Percentiles rank a stretch among this genome's conserved stretches.
Conservation (phyloP, 139 green algal species). For the Picochlorum sp. region DNA sequence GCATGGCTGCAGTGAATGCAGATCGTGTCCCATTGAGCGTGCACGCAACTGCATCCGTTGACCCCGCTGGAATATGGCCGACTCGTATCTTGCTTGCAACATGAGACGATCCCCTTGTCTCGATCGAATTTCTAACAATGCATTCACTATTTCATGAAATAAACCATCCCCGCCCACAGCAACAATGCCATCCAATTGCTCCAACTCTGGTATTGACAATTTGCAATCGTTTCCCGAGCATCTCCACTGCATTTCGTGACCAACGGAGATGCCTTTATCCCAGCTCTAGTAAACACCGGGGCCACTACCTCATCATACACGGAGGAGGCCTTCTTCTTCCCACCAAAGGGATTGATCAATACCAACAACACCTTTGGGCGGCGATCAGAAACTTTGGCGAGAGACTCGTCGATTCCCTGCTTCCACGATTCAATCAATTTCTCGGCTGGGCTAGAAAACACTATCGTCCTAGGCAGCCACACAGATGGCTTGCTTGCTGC, state of each 20-base stretch:
- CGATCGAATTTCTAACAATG: conserved; percentile 45
- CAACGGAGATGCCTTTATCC: conserved; percentile 37
- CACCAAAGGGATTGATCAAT: conserved; percentile 18
- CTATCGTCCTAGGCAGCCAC: conserved; percentile 9
- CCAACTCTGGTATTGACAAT: not conserved
- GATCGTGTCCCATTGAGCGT: conserved; percentile 69
- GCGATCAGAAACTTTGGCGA: not conserved
- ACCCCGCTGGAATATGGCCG: conserved; percentile 75
- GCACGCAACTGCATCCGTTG: conserved; percentile 79
- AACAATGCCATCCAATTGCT: conserved; percentile 9
- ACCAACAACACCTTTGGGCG: conserved; percentile 12
- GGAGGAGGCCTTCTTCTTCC: not conserved
- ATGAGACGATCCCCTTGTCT: not conserved
- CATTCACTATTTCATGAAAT: conserved; percentile 84
- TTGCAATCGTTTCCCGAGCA: conserved; percentile 31
- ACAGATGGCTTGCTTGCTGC: conserved; percentile 2
- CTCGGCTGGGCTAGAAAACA: not conserved
- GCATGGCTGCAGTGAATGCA: conserved; percentile 66
- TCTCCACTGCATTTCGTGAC: conserved; percentile 52
- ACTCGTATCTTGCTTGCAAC: conserved; percentile 44
- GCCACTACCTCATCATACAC: conserved; percentile 44
- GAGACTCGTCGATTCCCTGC: conserved; percentile 2
- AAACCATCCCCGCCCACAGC: conserved; percentile 73
- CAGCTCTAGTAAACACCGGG: conserved; percentile 48
- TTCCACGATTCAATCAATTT: conserved; percentile 4